These are phyloP conservation scores for Fusarium veterinarium DNA, from an alignment of 2,329 filamentous ascomycete species.

Conservation along the genomic window DNA sequence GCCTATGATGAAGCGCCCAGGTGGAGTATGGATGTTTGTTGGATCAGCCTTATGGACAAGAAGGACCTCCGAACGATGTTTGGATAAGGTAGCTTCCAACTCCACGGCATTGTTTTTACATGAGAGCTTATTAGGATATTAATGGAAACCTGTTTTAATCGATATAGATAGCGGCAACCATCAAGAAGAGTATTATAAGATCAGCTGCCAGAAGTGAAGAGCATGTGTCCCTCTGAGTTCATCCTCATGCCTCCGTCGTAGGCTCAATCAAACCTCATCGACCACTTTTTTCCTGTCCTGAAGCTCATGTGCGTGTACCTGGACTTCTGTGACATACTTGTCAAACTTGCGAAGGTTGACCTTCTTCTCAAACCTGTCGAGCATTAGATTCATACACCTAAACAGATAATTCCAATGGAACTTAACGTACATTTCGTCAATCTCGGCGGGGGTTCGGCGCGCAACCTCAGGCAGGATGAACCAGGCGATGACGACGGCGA, in stretches of 20 bases:
- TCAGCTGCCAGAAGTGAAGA: fast-evolving
- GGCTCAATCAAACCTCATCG: neutral
- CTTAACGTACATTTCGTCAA: neutral
- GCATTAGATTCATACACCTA: neutral
- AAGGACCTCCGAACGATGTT: neutral
- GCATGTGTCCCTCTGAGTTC: fast-evolving
- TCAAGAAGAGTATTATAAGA: fast-evolving
- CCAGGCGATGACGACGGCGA: neutral
- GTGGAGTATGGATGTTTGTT: neutral
- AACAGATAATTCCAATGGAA: fast-evolving
- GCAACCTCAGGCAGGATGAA: neutral
- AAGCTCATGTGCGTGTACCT: neutral
- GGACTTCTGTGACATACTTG: neutral
- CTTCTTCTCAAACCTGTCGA: neutral
- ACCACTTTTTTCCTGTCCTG: neutral
- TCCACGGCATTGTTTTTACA: too few relatives aligned
- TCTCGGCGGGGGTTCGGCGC: neutral
- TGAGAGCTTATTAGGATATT: too few relatives aligned
- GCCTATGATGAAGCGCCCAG: neutral
- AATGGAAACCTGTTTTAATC: too few relatives aligned
- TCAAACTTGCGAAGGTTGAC: neutral
- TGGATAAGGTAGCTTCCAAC: neutral
- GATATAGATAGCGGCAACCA: too few relatives aligned
- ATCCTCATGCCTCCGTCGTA: fast-evolving
- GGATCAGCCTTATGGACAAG: neutral